These are phyloP conservation scores for Calonectria leucothoes DNA, from an alignment of 2,329 filamentous ascomycete genomes.

Conservation along the genomic window DNA sequence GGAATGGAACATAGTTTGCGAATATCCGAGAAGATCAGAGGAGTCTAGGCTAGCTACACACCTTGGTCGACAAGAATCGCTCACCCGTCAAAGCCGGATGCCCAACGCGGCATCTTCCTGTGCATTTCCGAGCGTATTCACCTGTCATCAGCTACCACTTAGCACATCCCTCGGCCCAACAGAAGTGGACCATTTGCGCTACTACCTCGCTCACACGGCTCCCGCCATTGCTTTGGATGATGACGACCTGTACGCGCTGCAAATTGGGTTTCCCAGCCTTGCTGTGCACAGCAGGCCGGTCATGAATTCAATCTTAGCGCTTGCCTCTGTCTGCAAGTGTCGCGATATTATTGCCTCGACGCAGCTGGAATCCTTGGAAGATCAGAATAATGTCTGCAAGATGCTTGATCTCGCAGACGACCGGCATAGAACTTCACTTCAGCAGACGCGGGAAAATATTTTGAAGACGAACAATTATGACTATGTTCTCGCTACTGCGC, in stretches of 20 bases:
- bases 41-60: not conserved
- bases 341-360: constrained; percentile 43
- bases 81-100: not conserved
- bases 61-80: not conserved
- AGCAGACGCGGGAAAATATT: constrained; percentile 49
- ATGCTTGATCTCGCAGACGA: constrained; percentile 46
- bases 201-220: constrained; percentile 56
- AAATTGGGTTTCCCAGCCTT: constrained; percentile 55
- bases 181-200: constrained; percentile 52
- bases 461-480: constrained; percentile 43
- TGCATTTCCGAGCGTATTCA: not conserved
- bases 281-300: constrained; percentile 52
- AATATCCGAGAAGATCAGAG: constrained; percentile 23
- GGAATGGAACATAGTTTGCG: constrained; percentile 21
- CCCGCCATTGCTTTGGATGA: constrained; percentile 48
- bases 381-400: constrained; percentile 14
- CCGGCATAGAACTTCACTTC: constrained; percentile 52
- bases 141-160: not conserved
- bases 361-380: not conserved
- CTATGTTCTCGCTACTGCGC: constrained; percentile 43
- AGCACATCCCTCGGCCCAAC: constrained; percentile 28
- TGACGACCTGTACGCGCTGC: constrained; percentile 53
- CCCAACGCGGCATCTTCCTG: not conserved
- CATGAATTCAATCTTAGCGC: constrained; percentile 55
- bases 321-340: constrained; percentile 54